Evolutionary conservation across 116 monocot species (phyloP).

Genomic region (Iris pallida): DNA sequence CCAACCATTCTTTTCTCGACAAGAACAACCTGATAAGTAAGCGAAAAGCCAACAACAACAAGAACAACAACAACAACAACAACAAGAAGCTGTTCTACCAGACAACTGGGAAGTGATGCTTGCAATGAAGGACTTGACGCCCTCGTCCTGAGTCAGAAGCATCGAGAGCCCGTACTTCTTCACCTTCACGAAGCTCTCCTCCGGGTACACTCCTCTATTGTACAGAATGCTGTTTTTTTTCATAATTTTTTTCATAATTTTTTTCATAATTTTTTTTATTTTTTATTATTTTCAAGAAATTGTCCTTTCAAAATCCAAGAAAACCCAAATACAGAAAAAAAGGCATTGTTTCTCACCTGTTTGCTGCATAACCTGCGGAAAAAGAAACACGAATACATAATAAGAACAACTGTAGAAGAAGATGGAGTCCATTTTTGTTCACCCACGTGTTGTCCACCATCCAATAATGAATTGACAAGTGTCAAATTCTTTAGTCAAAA

Average conservation of each 20-base stretch:
- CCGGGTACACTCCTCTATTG: constrained; percentile 77
- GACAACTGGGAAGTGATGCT: constrained; percentile 77
- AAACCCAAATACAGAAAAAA: neutral
- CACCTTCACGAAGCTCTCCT: constrained; percentile 84
- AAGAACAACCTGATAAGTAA: neutral
- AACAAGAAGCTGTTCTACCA: constrained; percentile 19
- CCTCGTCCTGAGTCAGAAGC: constrained; percentile 81
- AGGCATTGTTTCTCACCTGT: constrained; percentile 36
- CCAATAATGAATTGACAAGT: no score
- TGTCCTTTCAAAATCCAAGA: neutral
- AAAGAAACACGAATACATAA: neutral
- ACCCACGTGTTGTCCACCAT: no score
- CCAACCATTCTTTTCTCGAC: constrained; percentile 57
- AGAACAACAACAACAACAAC: neutral
- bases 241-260: no score
- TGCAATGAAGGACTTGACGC: constrained; percentile 66
- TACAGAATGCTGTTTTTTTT: constrained; percentile 68
- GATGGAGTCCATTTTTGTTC: no score
- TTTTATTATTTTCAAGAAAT: neutral
- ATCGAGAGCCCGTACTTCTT: constrained; percentile 86
- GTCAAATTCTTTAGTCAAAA: no score
- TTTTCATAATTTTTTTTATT: no score
- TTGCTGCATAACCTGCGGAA: constrained; percentile 77
- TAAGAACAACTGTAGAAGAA: no score
- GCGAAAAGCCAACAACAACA: neutral